Evolutionary conservation across 2,329 filamentous ascomycete genomes (phyloP).

Genomic region (Trichoderma semiorbis): DNA sequence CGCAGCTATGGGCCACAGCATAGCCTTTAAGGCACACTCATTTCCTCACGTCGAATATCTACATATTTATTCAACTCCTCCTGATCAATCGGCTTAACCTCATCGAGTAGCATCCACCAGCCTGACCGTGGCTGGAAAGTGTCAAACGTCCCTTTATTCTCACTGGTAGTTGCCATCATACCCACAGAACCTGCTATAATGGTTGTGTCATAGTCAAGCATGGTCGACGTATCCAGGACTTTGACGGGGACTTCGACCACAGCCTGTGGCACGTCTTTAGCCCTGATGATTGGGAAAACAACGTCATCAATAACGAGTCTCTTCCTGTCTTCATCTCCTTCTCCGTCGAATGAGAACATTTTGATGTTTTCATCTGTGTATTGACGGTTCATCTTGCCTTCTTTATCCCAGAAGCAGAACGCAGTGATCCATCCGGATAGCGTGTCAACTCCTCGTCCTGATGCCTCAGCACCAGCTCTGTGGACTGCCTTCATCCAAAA

Average conservation of each 20-base stretch:
- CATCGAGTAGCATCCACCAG: conserved; percentile 6
- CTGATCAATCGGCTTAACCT: background rate
- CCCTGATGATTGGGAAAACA: background rate
- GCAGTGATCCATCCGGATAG: conserved; percentile 22
- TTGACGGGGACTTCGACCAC: background rate
- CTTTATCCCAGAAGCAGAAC: conserved; percentile 19
- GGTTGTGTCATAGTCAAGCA: background rate
- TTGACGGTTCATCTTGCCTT: background rate
- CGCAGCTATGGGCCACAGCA: background rate
- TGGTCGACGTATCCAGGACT: background rate
- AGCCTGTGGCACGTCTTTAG: background rate
- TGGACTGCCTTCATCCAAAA: conserved; percentile 24
- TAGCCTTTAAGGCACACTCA: background rate
- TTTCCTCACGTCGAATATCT: background rate
- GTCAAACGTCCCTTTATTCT: background rate
- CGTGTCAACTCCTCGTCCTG: background rate
- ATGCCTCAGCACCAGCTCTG: conserved; percentile 7
- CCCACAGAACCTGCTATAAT: background rate
- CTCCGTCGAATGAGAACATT: background rate
- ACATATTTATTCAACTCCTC: background rate
- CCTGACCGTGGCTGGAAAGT: conserved; percentile 10
- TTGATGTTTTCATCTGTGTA: background rate
- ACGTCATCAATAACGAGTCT: background rate
- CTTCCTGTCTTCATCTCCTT: background rate
- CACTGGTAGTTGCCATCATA: background rate